A percentile compares a stretch with the other conserved stretches of the same genome.
These are phyloP conservation scores for Colletotrichum sansevieriae DNA, from an alignment of 2,329 filamentous ascomycete genomes.

Conservation along the genomic window DNA sequence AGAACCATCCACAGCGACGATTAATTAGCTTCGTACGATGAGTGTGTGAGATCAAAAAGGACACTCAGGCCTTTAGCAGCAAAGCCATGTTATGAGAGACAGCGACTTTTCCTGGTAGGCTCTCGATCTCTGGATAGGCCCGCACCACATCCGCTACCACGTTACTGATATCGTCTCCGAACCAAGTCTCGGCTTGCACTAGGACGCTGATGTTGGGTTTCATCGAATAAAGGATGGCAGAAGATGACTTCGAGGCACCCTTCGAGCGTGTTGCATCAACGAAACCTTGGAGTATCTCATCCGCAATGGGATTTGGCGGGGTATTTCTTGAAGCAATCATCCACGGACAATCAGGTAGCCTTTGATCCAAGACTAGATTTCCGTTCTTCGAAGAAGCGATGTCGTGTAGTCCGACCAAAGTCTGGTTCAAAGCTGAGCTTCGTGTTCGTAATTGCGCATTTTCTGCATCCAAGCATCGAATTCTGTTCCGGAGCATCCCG, in stretches of 20 bases:
- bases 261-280: neutral
- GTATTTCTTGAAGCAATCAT: neutral
- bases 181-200: constrained; percentile 44
- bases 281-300: neutral
- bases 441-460: neutral
- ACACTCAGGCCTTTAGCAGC: neutral
- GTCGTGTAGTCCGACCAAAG: neutral
- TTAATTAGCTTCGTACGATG: no score
- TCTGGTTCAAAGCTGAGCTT: neutral
- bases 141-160: constrained; percentile 49
- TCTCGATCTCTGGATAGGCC: constrained; percentile 49
- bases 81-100: constrained; percentile 46
- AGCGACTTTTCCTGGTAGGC: constrained; percentile 48
- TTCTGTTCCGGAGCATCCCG: neutral
- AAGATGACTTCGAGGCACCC: neutral
- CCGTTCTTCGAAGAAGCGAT: neutral
- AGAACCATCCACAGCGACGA: constrained; percentile 48
- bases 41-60: no score
- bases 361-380: neutral
- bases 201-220: constrained; percentile 46
- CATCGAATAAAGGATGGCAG: neutral
- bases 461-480: neutral
- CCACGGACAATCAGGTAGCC: constrained; percentile 1
- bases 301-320: neutral
- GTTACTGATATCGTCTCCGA: constrained; percentile 50